A percentile compares a stretch with the other conserved stretches of the same genome.
Evolutionary conservation across 352 stramenopile species (phyloP).

Genomic region (Elongisporangium undulatum): DNA sequence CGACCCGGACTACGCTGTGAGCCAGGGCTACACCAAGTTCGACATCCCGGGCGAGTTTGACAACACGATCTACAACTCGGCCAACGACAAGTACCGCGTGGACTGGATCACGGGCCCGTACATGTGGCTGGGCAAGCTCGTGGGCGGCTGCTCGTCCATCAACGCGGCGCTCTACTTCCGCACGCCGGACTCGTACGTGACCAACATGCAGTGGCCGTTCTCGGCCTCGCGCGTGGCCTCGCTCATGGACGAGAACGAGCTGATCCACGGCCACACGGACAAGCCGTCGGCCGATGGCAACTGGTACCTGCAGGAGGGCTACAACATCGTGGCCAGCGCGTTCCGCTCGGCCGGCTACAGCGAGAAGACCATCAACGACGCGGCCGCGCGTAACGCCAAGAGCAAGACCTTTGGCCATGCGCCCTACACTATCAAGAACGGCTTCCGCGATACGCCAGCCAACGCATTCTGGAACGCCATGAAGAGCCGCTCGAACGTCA

Average conservation of each 20-base stretch:
- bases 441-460: slow-evolving; percentile 44
- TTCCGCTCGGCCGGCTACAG: slow-evolving; percentile 30
- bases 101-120: slow-evolving; percentile 42
- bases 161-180: slow-evolving; percentile 86
- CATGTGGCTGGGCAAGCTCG: slow-evolving; percentile 66
- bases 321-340: slow-evolving; percentile 34
- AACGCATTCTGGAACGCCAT: slow-evolving; percentile 46
- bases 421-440: slow-evolving; percentile 49
- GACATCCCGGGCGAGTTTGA: slow-evolving; percentile 68
- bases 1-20: slow-evolving; percentile 32
- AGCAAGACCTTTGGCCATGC: slow-evolving; percentile 50
- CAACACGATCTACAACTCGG: slow-evolving; percentile 31
- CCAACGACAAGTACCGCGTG: slow-evolving; percentile 39
- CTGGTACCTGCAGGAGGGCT: slow-evolving; percentile 50
- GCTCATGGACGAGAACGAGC: slow-evolving; percentile 53
- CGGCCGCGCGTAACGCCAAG: slow-evolving; percentile 43
- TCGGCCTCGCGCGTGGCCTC: slow-evolving; percentile 50
- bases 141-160: slow-evolving; percentile 79
- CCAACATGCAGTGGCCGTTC: slow-evolving; percentile 42
- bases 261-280: slow-evolving; percentile 37
- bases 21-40: slow-evolving; percentile 47
- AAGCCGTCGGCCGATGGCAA: slow-evolving; percentile 40
- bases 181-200: slow-evolving; percentile 41
- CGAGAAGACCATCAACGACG: slow-evolving; percentile 44
- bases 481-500: slow-evolving; percentile 43